Evolutionary conservation across 257 asterid genomes (phyloP).

Genomic region (Solanum tarapatanum): DNA sequence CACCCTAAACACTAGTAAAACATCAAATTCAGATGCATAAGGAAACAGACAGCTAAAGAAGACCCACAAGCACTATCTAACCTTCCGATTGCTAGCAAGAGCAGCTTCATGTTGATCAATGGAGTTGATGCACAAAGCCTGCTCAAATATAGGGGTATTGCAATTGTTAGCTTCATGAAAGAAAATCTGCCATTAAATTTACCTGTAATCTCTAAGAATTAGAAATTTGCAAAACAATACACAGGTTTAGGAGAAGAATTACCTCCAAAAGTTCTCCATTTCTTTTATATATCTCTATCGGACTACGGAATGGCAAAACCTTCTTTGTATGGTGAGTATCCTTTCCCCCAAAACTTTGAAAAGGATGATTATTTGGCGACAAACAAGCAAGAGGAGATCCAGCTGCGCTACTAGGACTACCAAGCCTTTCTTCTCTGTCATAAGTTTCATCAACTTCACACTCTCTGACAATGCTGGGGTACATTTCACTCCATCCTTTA

Average conservation of each 20-base stretch:
- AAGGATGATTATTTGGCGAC: constrained; percentile 81
- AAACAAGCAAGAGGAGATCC: constrained; percentile 88
- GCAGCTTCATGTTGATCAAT: constrained; percentile 74
- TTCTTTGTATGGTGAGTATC: constrained; percentile 28
- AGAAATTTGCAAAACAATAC: background rate
- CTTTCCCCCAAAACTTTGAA: constrained; percentile 46
- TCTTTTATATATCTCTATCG: constrained; percentile 66
- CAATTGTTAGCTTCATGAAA: background rate
- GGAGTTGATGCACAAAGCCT: constrained; percentile 88
- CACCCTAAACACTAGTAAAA: background rate
- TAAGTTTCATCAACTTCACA: constrained; percentile 51
- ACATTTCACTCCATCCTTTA: constrained; percentile 61
- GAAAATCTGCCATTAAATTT: background rate
- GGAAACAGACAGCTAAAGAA: background rate
- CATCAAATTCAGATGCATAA: background rate
- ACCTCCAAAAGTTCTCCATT: constrained; percentile 95
- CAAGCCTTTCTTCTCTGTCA: constrained; percentile 54
- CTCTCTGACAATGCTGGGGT: constrained; percentile 48
- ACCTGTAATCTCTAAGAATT: background rate
- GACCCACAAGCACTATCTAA: constrained; percentile 11
- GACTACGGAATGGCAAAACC: constrained; percentile 55
- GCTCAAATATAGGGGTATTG: constrained; percentile 15
- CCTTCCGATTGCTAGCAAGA: constrained; percentile 89
- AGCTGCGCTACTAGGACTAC: constrained; percentile 46
- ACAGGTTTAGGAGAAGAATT: constrained; percentile 10